Base-by-base conservation (phyloP, 2,329 filamentous ascomycete genomes). In the Sclerotinia sclerotiorum region DNA sequence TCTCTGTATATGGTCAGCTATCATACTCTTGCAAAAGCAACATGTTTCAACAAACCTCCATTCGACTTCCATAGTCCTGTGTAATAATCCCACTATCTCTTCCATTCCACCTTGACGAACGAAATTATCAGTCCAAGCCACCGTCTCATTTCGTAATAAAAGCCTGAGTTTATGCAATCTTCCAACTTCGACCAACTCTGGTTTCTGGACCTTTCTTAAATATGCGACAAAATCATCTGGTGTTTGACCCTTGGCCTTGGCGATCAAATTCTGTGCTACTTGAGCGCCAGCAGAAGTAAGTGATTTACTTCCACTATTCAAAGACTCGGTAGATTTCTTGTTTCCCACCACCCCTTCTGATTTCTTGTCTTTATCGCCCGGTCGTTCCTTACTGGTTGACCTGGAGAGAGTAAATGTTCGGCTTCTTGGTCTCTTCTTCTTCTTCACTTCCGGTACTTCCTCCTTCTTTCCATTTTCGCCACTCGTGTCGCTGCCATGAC, bases 121-220 rank as follows among this genome's bases (percentile, higher is more conserved):
- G 78, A 98, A 99, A 17, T 89, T 87, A 77, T 98, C 93, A 3
- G 96, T 96, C 95, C 95, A 99, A 17, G 90, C 87, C 7, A 99
- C 93, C 0, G 94, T 97, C 81, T 99, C 95, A 76, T 98, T 98
- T 24, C 95, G 88, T 65, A 99, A 84, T 65, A 98, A 81, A 27
- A 97, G 84, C 19, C 94, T 88, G 57, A 99, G 84, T 80, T 98
- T 98, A 81, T 98, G 95, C 48, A 99, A 81, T 78, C 95, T 94
- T 56, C 94, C 93, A n/a, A 98, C 92, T 78, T 98, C 94, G 13
- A 97, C 90, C 51, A 88, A 82, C 75, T 95, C 87, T 0, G 93
- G 93, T 79, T 92, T 90, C 73, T 89, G 90, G 1, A 91, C 89
- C 79, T 93, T 94, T 75, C 87, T 86, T 73, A 97, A 81, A 77